A percentile compares a stretch with the other conserved stretches of the same genome.
phyloP scores from a whole-genome alignment of 2,329 filamentous ascomycete species.

The Chrysoporthe austroafricana region DNA sequence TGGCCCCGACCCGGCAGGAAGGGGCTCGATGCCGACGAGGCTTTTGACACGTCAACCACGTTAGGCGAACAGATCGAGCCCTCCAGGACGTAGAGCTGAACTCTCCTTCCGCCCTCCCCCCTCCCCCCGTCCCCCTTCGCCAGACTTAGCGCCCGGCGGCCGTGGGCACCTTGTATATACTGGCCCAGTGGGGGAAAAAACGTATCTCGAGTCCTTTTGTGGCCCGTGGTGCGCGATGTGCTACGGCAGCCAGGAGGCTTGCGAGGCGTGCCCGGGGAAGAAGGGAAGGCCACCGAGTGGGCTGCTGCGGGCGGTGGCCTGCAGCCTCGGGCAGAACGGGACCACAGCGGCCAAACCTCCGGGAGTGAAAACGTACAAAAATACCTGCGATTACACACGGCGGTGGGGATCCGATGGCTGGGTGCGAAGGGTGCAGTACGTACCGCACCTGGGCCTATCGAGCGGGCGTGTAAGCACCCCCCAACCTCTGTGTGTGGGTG shows the following conservation, averaged over 20 bases:
- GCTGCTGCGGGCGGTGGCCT: background rate
- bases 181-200: background rate
- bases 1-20: background rate
- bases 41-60: background rate
- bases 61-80: too few species aligned
- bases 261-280: background rate
- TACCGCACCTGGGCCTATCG: too few species aligned
- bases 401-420: background rate
- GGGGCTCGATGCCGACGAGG: background rate
- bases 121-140: too few species aligned
- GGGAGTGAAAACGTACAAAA: background rate
- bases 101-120: too few species aligned
- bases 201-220: constrained; percentile 1
- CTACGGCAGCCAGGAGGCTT: background rate
- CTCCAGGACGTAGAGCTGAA: too few species aligned
- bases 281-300: constrained; percentile 8
- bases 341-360: background rate
- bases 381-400: background rate
- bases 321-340: background rate
- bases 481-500: too few species aligned
- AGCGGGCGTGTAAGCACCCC: background rate
- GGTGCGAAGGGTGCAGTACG: background rate
- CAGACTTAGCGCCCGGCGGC: too few species aligned
- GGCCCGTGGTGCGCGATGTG: background rate
- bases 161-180: too few species aligned